Conservation (phyloP, 2,329 filamentous ascomycete species). For the Cryphonectria carpinicola region DNA sequence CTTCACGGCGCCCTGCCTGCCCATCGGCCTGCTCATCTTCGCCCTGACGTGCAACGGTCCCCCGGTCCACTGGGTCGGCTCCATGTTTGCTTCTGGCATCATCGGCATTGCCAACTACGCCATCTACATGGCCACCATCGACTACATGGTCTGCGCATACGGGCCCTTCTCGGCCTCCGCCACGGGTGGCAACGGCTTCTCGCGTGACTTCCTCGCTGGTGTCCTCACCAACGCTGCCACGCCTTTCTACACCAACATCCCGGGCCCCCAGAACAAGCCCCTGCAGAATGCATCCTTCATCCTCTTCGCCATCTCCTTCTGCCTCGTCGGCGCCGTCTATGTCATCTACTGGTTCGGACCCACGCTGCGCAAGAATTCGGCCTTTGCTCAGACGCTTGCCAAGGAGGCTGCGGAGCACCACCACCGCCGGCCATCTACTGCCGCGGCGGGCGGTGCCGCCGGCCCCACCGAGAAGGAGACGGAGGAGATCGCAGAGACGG, state of each 20-base stretch:
- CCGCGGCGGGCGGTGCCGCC: neutral
- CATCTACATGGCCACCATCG: constrained; percentile 76
- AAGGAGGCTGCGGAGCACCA: constrained; percentile 32
- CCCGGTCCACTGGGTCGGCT: constrained; percentile 68
- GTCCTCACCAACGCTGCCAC: constrained; percentile 70
- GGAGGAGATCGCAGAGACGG: constrained; percentile 4
- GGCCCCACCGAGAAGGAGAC: constrained; percentile 11
- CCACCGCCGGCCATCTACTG: constrained; percentile 3
- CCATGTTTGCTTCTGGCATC: constrained; percentile 65
- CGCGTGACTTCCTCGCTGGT: constrained; percentile 74
- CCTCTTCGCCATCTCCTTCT: constrained; percentile 62
- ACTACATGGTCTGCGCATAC: constrained; percentile 78
- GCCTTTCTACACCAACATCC: constrained; percentile 66
- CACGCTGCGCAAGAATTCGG: constrained; percentile 60
- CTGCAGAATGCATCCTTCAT: constrained; percentile 62
- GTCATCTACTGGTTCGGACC: constrained; percentile 70
- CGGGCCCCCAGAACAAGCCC: constrained; percentile 43
- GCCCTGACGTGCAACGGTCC: constrained; percentile 70
- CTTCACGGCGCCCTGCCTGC: constrained; percentile 62
- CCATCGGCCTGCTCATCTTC: constrained; percentile 72
- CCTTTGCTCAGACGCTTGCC: constrained; percentile 67
- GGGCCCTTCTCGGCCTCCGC: constrained; percentile 75
- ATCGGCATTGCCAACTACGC: constrained; percentile 71
- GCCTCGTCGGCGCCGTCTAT: constrained; percentile 67
- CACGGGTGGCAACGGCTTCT: constrained; percentile 76